Conservation (phyloP, 768 basidiomycete species). For the Suillus luteus region DNA sequence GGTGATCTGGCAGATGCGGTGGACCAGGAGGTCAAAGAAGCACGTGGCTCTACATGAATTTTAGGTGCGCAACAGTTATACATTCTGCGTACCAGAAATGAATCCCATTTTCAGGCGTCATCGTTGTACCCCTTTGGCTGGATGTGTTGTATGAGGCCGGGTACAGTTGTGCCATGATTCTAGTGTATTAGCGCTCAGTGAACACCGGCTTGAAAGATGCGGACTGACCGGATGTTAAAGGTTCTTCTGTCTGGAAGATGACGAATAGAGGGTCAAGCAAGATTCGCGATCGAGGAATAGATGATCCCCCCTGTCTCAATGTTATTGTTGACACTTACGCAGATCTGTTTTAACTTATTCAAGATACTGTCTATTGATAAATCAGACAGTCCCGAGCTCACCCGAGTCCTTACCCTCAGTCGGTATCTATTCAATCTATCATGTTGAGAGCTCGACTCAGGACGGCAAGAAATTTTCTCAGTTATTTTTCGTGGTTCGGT, state of each 20-base stretch:
- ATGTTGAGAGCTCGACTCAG: background rate
- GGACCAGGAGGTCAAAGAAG: conserved; percentile 36
- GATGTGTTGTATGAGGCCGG: background rate
- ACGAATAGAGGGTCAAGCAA: background rate
- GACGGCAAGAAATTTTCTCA: background rate
- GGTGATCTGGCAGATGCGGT: conserved; percentile 63
- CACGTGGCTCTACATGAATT: background rate
- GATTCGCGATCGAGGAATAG: background rate
- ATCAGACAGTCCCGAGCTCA: background rate
- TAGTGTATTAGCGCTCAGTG: background rate
- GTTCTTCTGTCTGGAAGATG: background rate
- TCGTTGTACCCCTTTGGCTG: background rate
- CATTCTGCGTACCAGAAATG: background rate
- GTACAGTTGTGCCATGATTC: background rate
- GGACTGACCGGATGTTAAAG: background rate
- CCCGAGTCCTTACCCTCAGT: background rate
- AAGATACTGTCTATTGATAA: too few species aligned
- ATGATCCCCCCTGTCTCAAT: background rate
- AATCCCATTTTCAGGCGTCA: background rate
- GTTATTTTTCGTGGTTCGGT: background rate
- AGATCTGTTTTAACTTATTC: background rate
- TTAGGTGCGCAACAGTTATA: background rate
- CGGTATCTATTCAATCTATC: background rate
- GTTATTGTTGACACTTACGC: background rate
- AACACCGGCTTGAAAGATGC: background rate